phyloP scores from a whole-genome alignment of 2,329 filamentous ascomycete genomes.

The Cladophialophora immunda region DNA sequence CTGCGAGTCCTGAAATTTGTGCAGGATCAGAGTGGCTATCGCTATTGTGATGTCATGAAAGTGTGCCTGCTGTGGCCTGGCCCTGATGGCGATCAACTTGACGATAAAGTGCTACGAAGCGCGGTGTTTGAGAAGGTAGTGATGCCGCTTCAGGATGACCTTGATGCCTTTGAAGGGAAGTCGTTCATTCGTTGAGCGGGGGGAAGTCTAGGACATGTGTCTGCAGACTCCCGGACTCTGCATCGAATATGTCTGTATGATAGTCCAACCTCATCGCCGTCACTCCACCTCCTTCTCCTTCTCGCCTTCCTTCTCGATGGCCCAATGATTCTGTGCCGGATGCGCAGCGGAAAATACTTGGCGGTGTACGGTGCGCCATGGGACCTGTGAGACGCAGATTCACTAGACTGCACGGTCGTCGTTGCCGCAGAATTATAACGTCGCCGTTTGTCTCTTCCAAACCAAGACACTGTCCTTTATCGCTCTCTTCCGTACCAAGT shows the following conservation, averaged over 20 bases:
- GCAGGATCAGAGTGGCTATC: slow-evolving; percentile 33
- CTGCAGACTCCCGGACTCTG: no score
- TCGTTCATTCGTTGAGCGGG: not conserved
- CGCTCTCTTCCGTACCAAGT: not conserved
- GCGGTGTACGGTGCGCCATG: not conserved
- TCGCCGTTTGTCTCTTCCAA: not conserved
- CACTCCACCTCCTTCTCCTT: not conserved
- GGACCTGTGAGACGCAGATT: not conserved
- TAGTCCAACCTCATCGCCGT: not conserved
- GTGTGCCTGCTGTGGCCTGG: slow-evolving; percentile 34
- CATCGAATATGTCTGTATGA: not conserved
- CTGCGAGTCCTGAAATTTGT: slow-evolving; percentile 26
- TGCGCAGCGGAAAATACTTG: not conserved
- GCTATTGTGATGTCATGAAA: slow-evolving; percentile 35
- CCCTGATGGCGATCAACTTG: slow-evolving; percentile 24
- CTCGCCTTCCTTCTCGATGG: no score
- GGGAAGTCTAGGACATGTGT: not conserved
- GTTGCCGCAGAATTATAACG: slow-evolving; percentile 1
- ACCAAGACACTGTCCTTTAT: slow-evolving; percentile 4
- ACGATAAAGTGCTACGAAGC: slow-evolving; percentile 31
- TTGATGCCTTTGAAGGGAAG: slow-evolving; percentile 29
- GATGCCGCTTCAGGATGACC: slow-evolving; percentile 26
- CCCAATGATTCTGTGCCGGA: not conserved
- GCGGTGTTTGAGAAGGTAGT: slow-evolving; percentile 33
- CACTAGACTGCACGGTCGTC: not conserved